A percentile compares a stretch with the other conserved stretches of the same genome.
Conservation (phyloP, 2,329 filamentous ascomycete species). For the Ustulina deusta region DNA sequence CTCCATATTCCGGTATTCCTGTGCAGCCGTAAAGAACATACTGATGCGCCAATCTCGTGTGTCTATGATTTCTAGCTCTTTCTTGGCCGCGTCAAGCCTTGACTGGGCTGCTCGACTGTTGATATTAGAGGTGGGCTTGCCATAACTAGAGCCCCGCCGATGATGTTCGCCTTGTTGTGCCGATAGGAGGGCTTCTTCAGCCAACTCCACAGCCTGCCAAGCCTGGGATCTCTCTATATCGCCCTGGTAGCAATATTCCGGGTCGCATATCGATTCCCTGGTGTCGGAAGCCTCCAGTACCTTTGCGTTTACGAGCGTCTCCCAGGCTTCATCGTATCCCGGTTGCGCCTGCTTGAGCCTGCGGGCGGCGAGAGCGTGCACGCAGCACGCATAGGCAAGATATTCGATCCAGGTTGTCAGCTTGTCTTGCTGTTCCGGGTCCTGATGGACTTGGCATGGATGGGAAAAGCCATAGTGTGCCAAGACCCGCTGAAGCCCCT, state of each 20-base stretch:
- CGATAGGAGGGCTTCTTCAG: neutral
- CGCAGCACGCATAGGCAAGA: slow-evolving; percentile 47
- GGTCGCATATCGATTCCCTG: slow-evolving; percentile 41
- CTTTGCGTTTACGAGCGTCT: slow-evolving; percentile 49
- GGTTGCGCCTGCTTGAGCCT: slow-evolving; percentile 41
- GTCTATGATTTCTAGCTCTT: neutral
- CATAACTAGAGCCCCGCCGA: neutral
- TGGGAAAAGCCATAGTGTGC: slow-evolving; percentile 66
- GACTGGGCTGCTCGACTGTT: neutral
- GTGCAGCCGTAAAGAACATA: neutral
- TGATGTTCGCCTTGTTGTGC: neutral
- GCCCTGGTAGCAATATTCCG: neutral
- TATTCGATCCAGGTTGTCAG: slow-evolving; percentile 57
- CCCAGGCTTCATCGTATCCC: slow-evolving; percentile 49
- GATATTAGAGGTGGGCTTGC: neutral
- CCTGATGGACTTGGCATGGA: slow-evolving; percentile 72
- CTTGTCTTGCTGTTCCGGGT: slow-evolving; percentile 49
- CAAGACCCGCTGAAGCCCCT: slow-evolving; percentile 8
- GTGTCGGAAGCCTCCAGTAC: slow-evolving; percentile 48
- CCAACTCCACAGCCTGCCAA: neutral
- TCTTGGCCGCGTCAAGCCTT: neutral
- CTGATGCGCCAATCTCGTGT: neutral
- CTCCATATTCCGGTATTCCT: neutral
- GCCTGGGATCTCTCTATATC: neutral
- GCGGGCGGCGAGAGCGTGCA: slow-evolving; percentile 37